Conservation (phyloP, 2,329 filamentous ascomycete species). For the Aspergillus awamori region DNA sequence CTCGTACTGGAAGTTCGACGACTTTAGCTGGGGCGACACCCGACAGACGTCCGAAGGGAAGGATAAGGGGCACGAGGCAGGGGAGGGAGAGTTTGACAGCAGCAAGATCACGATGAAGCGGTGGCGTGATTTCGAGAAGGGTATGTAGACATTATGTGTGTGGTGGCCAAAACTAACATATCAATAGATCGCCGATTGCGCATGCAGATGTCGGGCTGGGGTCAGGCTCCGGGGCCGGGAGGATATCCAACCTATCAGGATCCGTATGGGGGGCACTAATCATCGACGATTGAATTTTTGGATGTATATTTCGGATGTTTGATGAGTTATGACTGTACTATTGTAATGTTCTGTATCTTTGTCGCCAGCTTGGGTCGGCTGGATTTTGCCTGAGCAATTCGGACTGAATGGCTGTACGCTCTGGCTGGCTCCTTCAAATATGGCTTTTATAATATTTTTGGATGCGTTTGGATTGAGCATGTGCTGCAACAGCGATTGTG, state of each 20-base stretch:
- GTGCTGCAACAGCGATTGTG: no score
- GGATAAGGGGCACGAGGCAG: conserved; percentile 79
- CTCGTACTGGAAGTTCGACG: conserved; percentile 99
- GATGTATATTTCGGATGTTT: conserved; percentile 5
- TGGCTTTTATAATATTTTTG: no score
- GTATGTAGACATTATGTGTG: conserved; percentile 41
- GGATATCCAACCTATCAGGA: conserved; percentile 39
- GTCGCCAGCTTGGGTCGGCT: no score
- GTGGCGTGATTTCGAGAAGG: conserved; percentile 93
- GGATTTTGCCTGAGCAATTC: no score
- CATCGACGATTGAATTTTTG: background rate
- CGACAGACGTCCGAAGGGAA: conserved; percentile 91
- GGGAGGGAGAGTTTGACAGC: conserved; percentile 95
- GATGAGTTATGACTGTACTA: background rate
- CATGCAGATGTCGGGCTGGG: conserved; percentile 27
- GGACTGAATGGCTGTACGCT: no score
- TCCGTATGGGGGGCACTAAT: conserved; percentile 42
- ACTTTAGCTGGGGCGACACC: conserved; percentile 99
- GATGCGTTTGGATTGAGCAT: no score
- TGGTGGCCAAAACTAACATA: background rate
- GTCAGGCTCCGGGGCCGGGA: conserved; percentile 16
- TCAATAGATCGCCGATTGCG: conserved; percentile 42
- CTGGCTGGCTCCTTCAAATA: no score
- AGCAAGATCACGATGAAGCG: conserved; percentile 99
- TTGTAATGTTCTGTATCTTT: background rate